These are phyloP conservation scores for Rhododendron ovatum DNA, from an alignment of 148 eudicot genomes.

Conservation along the genomic window DNA sequence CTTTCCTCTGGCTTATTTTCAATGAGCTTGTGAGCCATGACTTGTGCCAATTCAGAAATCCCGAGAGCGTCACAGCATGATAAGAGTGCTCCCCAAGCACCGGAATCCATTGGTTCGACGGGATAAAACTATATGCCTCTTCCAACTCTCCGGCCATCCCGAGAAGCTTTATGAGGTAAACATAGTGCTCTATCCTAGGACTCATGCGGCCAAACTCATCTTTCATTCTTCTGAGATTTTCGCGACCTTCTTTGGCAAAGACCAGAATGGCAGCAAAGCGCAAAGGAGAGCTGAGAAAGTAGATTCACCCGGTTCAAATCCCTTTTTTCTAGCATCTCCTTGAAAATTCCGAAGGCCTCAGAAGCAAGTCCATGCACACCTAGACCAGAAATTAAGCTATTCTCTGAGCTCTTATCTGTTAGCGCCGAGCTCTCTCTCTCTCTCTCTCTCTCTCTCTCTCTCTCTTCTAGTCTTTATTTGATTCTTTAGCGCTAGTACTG, in stretches of 20 bases:
- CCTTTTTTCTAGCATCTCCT: conserved; percentile 32
- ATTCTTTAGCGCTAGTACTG: too few species aligned
- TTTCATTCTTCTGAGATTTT: conserved; percentile 46
- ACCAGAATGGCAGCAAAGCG: conserved; percentile 72
- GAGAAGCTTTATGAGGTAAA: conserved; percentile 68
- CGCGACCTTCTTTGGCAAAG: conserved; percentile 51
- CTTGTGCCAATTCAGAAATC: conserved; percentile 48
- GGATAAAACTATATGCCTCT: conserved; percentile 57
- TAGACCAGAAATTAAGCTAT: conserved; percentile 40
- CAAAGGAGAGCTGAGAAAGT: conserved; percentile 73
- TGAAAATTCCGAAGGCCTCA: conserved; percentile 48
- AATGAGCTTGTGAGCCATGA: conserved; percentile 34
- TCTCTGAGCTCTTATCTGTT: too few species aligned
- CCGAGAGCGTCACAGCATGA: conserved; percentile 72
- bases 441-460: too few species aligned
- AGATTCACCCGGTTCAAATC: conserved; percentile 57
- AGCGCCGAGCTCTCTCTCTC: too few species aligned
- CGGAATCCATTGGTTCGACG: conserved; percentile 54
- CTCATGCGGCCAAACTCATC: conserved; percentile 43
- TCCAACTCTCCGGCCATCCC: conserved; percentile 70
- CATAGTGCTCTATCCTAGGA: conserved; percentile 67
- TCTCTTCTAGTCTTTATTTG: too few species aligned
- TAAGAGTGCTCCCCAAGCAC: conserved; percentile 83
- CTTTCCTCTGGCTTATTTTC: conserved; percentile 22
- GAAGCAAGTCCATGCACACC: conserved; percentile 59